phyloP scores from a whole-genome alignment of 148 eudicot species.

The Talinum fruticosum region DNA sequence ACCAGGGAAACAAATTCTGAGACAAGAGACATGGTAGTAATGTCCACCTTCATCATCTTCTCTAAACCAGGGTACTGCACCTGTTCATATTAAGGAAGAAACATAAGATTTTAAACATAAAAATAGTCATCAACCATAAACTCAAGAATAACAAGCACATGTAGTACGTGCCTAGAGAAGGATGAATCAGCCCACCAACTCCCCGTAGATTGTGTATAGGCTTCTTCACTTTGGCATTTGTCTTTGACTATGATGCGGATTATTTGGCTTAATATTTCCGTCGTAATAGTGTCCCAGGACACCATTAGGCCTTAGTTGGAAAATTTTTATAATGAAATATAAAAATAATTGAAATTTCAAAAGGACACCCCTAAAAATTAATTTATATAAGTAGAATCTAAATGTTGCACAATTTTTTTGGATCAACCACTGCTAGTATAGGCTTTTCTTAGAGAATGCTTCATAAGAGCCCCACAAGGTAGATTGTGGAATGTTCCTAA shows the following conservation, averaged over 20 bases:
- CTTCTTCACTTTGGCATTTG: neutral
- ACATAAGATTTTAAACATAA: neutral
- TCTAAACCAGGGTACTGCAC: conserved; percentile 92
- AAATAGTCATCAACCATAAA: neutral
- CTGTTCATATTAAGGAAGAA: conserved; percentile 33
- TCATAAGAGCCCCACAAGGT: neutral
- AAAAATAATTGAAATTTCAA: too few relatives aligned
- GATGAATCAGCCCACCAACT: neutral
- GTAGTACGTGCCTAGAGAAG: neutral
- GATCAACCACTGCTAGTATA: too few relatives aligned
- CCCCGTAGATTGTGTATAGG: neutral
- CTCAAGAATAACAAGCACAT: neutral
- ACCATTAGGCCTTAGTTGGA: too few relatives aligned
- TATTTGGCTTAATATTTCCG: too few relatives aligned
- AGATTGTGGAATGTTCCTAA: neutral
- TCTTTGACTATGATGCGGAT: neutral
- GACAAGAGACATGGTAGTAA: conserved; percentile 75
- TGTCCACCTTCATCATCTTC: conserved; percentile 65
- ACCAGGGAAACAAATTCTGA: conserved; percentile 75
- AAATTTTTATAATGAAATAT: too few relatives aligned
- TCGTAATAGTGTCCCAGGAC: too few relatives aligned
- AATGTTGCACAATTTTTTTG: too few relatives aligned
- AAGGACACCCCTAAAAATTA: too few relatives aligned
- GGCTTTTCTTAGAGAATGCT: neutral
- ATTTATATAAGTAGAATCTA: too few relatives aligned